These are phyloP conservation scores for Bruguiera hainesii DNA, from an alignment of 441 rosid species.

Conservation along the genomic window DNA sequence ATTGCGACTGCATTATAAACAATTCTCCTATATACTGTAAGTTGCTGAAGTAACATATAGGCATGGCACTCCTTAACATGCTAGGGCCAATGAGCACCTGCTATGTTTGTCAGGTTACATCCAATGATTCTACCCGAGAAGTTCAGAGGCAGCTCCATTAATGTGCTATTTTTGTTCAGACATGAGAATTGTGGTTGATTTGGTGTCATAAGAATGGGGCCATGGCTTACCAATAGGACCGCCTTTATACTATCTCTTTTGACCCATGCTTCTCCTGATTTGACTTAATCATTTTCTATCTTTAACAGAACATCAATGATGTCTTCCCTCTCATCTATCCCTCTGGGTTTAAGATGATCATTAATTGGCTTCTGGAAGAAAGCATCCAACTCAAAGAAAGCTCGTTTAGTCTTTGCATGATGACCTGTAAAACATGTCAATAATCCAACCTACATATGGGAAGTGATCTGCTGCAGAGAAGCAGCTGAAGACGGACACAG, in stretches of 20 bases:
- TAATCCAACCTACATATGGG: constrained; percentile 44
- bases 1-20: too few relatives aligned
- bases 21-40: too few relatives aligned
- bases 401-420: constrained; percentile 29
- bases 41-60: too few relatives aligned
- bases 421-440: constrained; percentile 35
- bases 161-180: background rate
- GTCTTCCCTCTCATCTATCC: constrained; percentile 32
- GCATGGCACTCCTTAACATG: too few relatives aligned
- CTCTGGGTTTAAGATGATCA: constrained; percentile 40
- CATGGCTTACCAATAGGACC: constrained; percentile 33
- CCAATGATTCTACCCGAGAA: too few relatives aligned
- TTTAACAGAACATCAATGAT: constrained; percentile 36
- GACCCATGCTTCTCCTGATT: constrained; percentile 25
- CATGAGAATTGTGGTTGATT: background rate
- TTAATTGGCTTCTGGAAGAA: constrained; percentile 37
- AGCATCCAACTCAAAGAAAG: constrained; percentile 30
- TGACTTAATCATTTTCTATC: constrained; percentile 30
- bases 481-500: constrained; percentile 28
- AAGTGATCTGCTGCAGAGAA: constrained; percentile 42
- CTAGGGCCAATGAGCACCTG: too few relatives aligned
- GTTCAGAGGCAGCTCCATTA: too few relatives aligned
- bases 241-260: constrained; percentile 39
- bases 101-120: too few relatives aligned
- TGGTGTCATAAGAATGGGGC: background rate